These are phyloP conservation scores for Pseudozyma thailandica DNA, from an alignment of 1,284 basidiomycete species.

Conservation along the genomic window DNA sequence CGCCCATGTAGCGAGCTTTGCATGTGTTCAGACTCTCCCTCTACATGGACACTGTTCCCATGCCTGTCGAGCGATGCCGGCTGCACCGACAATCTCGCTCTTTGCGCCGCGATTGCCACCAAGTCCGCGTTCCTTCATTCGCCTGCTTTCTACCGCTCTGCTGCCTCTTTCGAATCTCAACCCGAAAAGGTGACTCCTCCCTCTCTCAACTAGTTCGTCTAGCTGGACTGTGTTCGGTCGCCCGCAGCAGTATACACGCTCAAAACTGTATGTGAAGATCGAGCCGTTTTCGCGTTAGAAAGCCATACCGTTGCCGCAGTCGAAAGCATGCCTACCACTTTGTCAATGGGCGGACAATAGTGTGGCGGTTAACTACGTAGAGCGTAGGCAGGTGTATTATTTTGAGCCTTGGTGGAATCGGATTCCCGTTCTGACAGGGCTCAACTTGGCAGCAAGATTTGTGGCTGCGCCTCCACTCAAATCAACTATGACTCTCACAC, in stretches of 20 bases:
- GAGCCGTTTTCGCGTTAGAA: too few species aligned
- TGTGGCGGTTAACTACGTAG: too few species aligned
- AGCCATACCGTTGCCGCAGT: neutral
- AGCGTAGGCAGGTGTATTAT: too few species aligned
- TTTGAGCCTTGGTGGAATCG: too few species aligned
- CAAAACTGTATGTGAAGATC: too few species aligned
- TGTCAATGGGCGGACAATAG: neutral
- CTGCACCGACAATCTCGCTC: neutral
- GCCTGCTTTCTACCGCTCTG: neutral
- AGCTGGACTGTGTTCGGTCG: too few species aligned
- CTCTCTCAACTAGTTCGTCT: too few species aligned
- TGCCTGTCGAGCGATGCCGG: neutral
- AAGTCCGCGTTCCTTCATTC: conserved; percentile 10
- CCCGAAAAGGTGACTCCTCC: conserved; percentile 5
- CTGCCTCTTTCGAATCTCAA: neutral
- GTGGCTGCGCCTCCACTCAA: conserved; percentile 4
- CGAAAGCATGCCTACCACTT: neutral
- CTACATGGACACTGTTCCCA: neutral
- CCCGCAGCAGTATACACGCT: too few species aligned
- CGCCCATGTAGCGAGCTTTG: neutral
- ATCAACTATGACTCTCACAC: neutral
- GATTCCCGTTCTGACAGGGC: too few species aligned
- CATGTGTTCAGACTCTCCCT: neutral
- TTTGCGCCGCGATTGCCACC: conserved; percentile 33
- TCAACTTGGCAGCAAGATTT: too few species aligned